Evolutionary conservation across 495 filamentous ascomycete genomes (phyloP).

Genomic region (Beverwykella pulmonaria): DNA sequence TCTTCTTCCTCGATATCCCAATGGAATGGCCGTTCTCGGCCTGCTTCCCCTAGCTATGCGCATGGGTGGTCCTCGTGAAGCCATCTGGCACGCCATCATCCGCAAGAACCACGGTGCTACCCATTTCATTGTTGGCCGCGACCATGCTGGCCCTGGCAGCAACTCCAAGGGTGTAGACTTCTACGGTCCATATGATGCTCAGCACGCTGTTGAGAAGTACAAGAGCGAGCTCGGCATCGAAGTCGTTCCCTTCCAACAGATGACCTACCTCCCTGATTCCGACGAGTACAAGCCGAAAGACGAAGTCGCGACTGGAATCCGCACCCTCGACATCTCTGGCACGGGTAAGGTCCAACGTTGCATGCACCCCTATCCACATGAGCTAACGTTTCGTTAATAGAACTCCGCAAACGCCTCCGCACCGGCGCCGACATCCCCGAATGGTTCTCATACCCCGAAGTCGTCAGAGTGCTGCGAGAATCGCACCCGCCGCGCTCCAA

Average conservation of each 20-base stretch:
- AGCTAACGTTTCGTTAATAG: too few relatives aligned
- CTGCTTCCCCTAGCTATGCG: slow-evolving; percentile 96
- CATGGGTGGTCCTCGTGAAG: slow-evolving; percentile 97
- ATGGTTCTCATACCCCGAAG: slow-evolving; percentile 99
- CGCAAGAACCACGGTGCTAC: slow-evolving; percentile 99
- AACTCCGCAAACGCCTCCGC: slow-evolving; percentile 86
- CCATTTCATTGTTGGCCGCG: slow-evolving; percentile 98
- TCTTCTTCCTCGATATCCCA: slow-evolving; percentile 94
- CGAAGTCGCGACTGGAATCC: slow-evolving; percentile 77
- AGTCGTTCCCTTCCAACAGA: slow-evolving; percentile 98
- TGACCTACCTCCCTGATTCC: slow-evolving; percentile 95
- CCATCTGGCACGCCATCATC: slow-evolving; percentile 99
- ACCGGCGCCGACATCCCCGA: slow-evolving; percentile 92
- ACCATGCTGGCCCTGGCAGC: slow-evolving; percentile 95
- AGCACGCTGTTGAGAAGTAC: slow-evolving; percentile 97
- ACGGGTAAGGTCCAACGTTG: slow-evolving; percentile 60
- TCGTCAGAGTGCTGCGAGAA: slow-evolving; percentile 91
- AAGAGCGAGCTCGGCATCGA: slow-evolving; percentile 93
- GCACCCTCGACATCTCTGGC: slow-evolving; percentile 95
- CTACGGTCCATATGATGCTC: slow-evolving; percentile 98
- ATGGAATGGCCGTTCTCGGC: slow-evolving; percentile 97
- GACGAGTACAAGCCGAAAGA: slow-evolving; percentile 95
- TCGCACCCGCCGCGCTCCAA: slow-evolving; percentile 84
- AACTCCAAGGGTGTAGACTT: slow-evolving; percentile 96
- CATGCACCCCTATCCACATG: too few relatives aligned